Percentiles rank a stretch among this genome's conserved stretches.
Conservation (phyloP, 2,329 filamentous ascomycete species). For the Aspergillus udagawae region DNA sequence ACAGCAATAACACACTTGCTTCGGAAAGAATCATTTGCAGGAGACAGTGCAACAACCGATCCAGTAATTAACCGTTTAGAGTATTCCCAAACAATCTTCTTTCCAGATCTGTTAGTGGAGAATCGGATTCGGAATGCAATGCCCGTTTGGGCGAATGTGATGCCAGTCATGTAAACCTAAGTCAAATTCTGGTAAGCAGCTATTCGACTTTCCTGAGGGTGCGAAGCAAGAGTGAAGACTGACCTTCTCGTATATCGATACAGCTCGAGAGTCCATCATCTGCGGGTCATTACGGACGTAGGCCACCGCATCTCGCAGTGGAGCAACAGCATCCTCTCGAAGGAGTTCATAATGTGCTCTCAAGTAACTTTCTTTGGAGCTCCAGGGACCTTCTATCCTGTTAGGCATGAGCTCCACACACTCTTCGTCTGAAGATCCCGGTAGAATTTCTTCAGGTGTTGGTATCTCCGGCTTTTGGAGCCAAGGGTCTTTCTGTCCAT, state of each 20-base stretch:
- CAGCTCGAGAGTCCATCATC: conserved; percentile 55
- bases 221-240: not conserved
- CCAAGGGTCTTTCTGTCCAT: conserved; percentile 27
- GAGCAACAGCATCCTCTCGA: conserved; percentile 68
- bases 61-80: conserved; percentile 56
- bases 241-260: conserved; percentile 69
- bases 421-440: conserved; percentile 18
- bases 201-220: not conserved
- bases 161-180: conserved; percentile 63
- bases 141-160: conserved; percentile 61
- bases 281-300: conserved; percentile 50
- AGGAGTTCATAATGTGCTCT: conserved; percentile 70
- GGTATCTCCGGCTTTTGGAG: conserved; percentile 38
- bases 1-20: conserved; percentile 65
- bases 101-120: conserved; percentile 61
- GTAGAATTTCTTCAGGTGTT: conserved; percentile 36
- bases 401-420: conserved; percentile 49
- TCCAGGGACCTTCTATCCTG: conserved; percentile 54
- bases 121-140: conserved; percentile 67
- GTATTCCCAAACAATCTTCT: conserved; percentile 65
- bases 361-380: conserved; percentile 62
- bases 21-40: conserved; percentile 56
- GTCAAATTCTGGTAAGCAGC: not conserved
- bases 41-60: conserved; percentile 53
- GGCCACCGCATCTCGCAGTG: conserved; percentile 64